phyloP scores from a whole-genome alignment of 768 basidiomycete genomes.

The Myochromella boudieri region DNA sequence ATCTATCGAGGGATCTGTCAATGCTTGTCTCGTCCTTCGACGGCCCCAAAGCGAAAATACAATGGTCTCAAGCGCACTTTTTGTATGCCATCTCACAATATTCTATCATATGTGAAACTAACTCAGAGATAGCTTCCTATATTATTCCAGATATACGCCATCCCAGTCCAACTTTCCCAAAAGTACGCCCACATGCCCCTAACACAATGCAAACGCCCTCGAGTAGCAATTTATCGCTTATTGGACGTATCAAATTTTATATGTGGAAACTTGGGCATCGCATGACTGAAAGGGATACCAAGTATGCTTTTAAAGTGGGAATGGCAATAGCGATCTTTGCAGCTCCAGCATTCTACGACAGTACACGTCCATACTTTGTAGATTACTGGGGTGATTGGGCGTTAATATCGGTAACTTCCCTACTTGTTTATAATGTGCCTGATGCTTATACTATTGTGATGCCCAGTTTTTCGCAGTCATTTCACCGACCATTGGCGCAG shows the following conservation, averaged over 20 bases:
- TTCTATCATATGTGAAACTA: neutral
- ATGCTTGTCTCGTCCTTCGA: neutral
- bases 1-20: constrained; percentile 23
- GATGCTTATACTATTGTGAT: constrained; percentile 6
- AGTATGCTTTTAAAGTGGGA: constrained; percentile 87
- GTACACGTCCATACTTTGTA: constrained; percentile 74
- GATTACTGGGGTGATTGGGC: constrained; percentile 94
- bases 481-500: constrained; percentile 85
- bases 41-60: neutral
- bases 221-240: constrained; percentile 53
- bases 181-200: constrained; percentile 78
- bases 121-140: constrained; percentile 41
- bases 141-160: constrained; percentile 49
- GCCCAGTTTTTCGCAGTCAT: constrained; percentile 87
- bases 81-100: constrained; percentile 31
- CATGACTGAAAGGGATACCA: constrained; percentile 71
- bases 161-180: constrained; percentile 72
- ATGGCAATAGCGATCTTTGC: constrained; percentile 82
- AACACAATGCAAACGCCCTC: constrained; percentile 83
- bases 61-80: constrained; percentile 28
- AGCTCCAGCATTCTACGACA: constrained; percentile 83
- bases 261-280: constrained; percentile 72
- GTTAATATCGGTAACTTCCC: constrained; percentile 73
- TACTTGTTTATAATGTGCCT: neutral
- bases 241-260: constrained; percentile 63